Evolutionary conservation across 2,329 filamentous ascomycete genomes (phyloP).

Genomic region (Cytospora mali): DNA sequence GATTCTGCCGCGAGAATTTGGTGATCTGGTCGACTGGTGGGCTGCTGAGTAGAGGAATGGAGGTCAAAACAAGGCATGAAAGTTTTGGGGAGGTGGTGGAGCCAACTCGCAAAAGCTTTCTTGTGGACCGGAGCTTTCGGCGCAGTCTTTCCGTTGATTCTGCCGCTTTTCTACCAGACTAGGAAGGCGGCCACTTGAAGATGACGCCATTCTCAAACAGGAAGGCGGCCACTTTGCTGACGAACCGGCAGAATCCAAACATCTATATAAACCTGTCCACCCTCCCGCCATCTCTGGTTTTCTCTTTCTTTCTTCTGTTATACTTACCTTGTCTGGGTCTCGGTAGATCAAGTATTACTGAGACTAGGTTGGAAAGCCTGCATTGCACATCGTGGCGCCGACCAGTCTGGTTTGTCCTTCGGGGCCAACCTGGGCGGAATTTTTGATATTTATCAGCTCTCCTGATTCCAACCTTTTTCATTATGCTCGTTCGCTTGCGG

Average conservation of each 20-base stretch:
- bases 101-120: neutral
- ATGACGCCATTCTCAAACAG: neutral
- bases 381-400: slow-evolving; percentile 57
- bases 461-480: slow-evolving; percentile 43
- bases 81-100: slow-evolving; percentile 3
- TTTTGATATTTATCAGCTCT: slow-evolving; percentile 44
- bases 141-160: slow-evolving; percentile 20
- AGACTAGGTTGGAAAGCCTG: slow-evolving; percentile 49
- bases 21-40: slow-evolving; percentile 23
- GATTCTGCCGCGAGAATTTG: slow-evolving; percentile 32
- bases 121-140: slow-evolving; percentile 28
- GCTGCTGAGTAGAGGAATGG: slow-evolving; percentile 21
- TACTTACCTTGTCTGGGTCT: slow-evolving; percentile 54
- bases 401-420: slow-evolving; percentile 53
- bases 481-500: slow-evolving; percentile 43
- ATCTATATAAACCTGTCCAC: slow-evolving; percentile 15
- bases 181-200: no score
- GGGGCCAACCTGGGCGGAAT: slow-evolving; percentile 53
- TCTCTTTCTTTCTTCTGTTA: slow-evolving; percentile 44
- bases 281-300: slow-evolving; percentile 27
- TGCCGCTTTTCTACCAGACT: neutral
- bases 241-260: neutral
- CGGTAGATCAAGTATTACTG: slow-evolving; percentile 47
- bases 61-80: neutral
- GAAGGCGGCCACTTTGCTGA: slow-evolving; percentile 12